Base-by-base conservation (phyloP, 306 rosid species). In the Carpinus viminea region DNA sequence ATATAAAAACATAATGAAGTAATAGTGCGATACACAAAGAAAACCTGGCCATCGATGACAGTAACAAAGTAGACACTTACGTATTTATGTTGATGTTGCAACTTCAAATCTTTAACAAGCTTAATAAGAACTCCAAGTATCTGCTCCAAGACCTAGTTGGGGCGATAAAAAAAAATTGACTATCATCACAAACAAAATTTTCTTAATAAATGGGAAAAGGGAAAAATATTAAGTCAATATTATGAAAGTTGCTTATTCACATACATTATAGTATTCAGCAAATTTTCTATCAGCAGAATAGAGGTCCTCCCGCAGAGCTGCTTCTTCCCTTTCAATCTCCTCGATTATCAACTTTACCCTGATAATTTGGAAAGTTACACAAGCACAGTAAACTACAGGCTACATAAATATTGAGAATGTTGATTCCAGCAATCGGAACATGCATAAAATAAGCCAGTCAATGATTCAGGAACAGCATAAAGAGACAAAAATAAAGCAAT, bases 291-390 rank as follows among this genome's bases (percentile, higher is more conserved):
- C 99, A 11, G 94, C 94, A 28, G 94, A 85, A 79, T 90, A 93
- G 65, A 91, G 93, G 73, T 96, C 99, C 61, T 91, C 94, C 24
- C 93, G 84, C 70, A 95, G 72, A 68, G 94, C 93, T 57, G 90
- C 83, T 90, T 93, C 99, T 82, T 96, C 98, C 87, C 91, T 88
- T 83, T 93, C 97, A 73, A 89, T 87, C 80, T 93, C 99, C 85
- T 90, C 97, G 48, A 88, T 96, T 79, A 93, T 86, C 86, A 89
- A 79, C 85, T 93, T 91, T 81, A 93, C 93, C 87, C 99, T 93
- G 86, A 82, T 72, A 80, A 17, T 71, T 54, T 72, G 20, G 70
- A 55, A 68, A 43, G 76, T 79, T 70, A 84, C 20, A 71, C 50
- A 75, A 52, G 81, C 55, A 72, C 79, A 80, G 75, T 26, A 51